Percentiles rank a stretch among this genome's conserved stretches.
Conservation (phyloP, 208 protist genomes). For the Trypanosoma vivax region DNA sequence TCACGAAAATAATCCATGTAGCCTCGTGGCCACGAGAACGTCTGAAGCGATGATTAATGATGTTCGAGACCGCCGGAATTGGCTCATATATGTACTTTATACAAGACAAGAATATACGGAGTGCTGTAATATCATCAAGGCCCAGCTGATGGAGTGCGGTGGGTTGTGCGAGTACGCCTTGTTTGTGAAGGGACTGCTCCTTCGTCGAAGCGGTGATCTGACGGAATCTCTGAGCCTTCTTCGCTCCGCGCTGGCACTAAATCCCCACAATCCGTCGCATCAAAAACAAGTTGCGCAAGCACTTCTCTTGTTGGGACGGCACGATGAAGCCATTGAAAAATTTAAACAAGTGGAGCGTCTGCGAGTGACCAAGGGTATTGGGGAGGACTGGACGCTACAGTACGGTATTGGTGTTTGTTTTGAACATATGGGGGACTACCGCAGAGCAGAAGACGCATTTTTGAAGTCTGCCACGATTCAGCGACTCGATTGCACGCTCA, state of each 20-base stretch:
- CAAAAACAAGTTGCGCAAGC: slow-evolving; percentile 91
- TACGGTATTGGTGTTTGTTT: slow-evolving; percentile 92
- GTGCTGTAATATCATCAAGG: slow-evolving; percentile 86
- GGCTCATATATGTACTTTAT: slow-evolving; percentile 92
- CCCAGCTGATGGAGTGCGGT: slow-evolving; percentile 67
- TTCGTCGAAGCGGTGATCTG: slow-evolving; percentile 87
- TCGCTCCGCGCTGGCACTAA: slow-evolving; percentile 84
- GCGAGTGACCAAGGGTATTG: slow-evolving; percentile 22
- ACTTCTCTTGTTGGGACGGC: slow-evolving; percentile 87
- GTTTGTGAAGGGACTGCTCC: slow-evolving; percentile 91
- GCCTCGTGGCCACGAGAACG: background rate
- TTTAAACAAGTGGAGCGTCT: slow-evolving; percentile 82
- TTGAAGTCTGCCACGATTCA: slow-evolving; percentile 77
- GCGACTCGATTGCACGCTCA: slow-evolving; percentile 84
- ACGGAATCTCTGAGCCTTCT: slow-evolving; percentile 92
- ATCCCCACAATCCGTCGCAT: slow-evolving; percentile 81
- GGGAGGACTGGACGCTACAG: slow-evolving; percentile 88
- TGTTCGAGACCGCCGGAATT: slow-evolving; percentile 87
- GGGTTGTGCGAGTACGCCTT: slow-evolving; percentile 88
- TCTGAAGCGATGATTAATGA: slow-evolving; percentile 17
- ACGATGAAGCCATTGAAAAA: slow-evolving; percentile 84
- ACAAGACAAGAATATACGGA: slow-evolving; percentile 83
- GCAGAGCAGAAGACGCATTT: slow-evolving; percentile 73
- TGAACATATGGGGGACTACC: slow-evolving; percentile 68
- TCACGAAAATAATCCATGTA: too few species aligned